Evolutionary conservation across 2,329 filamentous ascomycete species (phyloP), one percentile per base, ranked within the genome.

Genomic region (Colletotrichum sp.): DNA sequence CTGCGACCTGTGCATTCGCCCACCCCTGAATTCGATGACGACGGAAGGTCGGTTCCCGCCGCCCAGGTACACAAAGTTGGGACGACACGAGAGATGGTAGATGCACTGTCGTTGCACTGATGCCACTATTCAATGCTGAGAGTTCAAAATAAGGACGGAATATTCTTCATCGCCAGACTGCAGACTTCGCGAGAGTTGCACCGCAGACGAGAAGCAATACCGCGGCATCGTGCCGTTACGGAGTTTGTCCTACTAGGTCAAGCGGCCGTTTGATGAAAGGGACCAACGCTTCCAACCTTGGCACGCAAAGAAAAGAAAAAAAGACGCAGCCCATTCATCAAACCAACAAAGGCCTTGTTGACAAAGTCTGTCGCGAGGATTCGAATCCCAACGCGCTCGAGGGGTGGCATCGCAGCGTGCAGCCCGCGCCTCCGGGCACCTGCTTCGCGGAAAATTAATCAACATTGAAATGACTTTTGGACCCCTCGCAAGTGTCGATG

Each of bases 391-490:
- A 30, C 6, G 49, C 28, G 24, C 28, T 34, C n/a, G 13, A 12
- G n/a, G 28, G 32, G 57, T 64, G 32, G 34, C 39, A 67, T 72
- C 30, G 39, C 69, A 64, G 73, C 21, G n/a, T 64, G 55, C 70
- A 69, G 60, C 28, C 32, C 26, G 24, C 26, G 44, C 49, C 18
- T 32, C 34, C 59, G 49, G 70, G 30, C 44, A 36, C 28, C 49
- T 8, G 70, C 70, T 15, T 49, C n/a, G 18, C 71, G 74, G 74
- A 75, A 69, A 62, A 62, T 66, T 66, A 12, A 70, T 75, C 32
- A 55, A 70, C 57, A 62, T 66, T 66, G 21, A 70, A 34, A 76
- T 76, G 74, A 70, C 28, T 66, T 75, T 70, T 70, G 71, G 74
- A 62, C 62, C 64, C 28, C 28, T 34, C 36, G 30, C 18, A 28